Evolutionary conservation across 805 yeast species (phyloP).

Genomic region (Spathaspora sp.): DNA sequence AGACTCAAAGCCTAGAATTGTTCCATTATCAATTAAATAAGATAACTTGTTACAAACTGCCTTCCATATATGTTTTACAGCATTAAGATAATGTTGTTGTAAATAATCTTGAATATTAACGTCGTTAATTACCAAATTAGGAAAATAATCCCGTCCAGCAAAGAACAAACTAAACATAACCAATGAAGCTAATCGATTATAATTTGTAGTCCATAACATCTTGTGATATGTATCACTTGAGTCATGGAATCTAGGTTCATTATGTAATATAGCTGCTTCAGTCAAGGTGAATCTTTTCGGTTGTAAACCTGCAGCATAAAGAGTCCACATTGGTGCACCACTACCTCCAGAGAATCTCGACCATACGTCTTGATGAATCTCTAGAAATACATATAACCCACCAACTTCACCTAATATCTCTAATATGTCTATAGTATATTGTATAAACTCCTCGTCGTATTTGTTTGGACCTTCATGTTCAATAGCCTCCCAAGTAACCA

Average conservation of each 20-base stretch:
- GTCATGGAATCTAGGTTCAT: conserved; percentile 35
- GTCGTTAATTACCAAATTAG: conserved; percentile 68
- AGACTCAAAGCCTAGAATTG: conserved; percentile 76
- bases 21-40: conserved; percentile 36
- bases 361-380: conserved; percentile 96
- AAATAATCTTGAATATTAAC: conserved; percentile 74
- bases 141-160: conserved; percentile 74
- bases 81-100: conserved; percentile 56
- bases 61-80: conserved; percentile 42
- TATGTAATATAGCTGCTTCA: conserved; percentile 79
- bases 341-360: conserved; percentile 84
- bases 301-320: conserved; percentile 82
- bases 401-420: conserved; percentile 57
- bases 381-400: conserved; percentile 74
- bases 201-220: conserved; percentile 93
- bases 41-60: conserved; percentile 23
- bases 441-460: conserved; percentile 75
- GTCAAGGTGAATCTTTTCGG: conserved; percentile 69
- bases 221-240: conserved; percentile 52
- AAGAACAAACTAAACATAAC: conserved; percentile 86
- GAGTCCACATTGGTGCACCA: conserved; percentile 93
- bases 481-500: conserved; percentile 88
- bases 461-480: conserved; percentile 85
- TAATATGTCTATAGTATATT: conserved; percentile 63
- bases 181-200: conserved; percentile 66